phyloP scores from a whole-genome alignment of 2,329 filamentous ascomycete species.

The Aaosphaeria arxii region DNA sequence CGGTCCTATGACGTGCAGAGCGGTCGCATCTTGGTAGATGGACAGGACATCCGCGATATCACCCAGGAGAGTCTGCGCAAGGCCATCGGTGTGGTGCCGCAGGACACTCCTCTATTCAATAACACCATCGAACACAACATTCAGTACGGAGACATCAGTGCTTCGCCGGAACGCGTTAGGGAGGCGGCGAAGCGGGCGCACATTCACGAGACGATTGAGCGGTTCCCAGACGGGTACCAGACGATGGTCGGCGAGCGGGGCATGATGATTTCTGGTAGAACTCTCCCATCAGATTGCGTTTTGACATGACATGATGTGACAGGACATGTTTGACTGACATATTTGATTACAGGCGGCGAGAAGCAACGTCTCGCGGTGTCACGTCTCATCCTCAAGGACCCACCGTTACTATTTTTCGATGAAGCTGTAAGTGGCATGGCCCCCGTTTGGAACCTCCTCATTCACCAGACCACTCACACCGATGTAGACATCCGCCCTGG shows the following conservation, averaged over 20 bases:
- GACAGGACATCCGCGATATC: conserved; percentile 84
- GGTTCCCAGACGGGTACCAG: conserved; percentile 82
- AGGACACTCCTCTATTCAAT: conserved; percentile 96
- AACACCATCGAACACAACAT: conserved; percentile 96
- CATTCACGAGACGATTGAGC: conserved; percentile 70
- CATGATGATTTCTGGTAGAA: conserved; percentile 80
- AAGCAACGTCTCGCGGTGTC: conserved; percentile 88
- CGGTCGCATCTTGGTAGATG: conserved; percentile 86
- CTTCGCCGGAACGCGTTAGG: conserved; percentile 67
- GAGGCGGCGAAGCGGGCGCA: conserved; percentile 78
- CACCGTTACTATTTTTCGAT: conserved; percentile 88
- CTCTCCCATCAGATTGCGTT: background rate
- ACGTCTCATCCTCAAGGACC: conserved; percentile 81
- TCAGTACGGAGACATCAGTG: conserved; percentile 80
- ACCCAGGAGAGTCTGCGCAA: conserved; percentile 77
- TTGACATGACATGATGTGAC: background rate
- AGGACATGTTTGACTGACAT: background rate
- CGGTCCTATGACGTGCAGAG: conserved; percentile 87
- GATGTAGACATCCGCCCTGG: conserved; percentile 71
- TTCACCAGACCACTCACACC: conserved; percentile 1
- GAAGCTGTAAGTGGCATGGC: conserved; percentile 61
- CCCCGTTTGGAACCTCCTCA: background rate
- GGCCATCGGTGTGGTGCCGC: conserved; percentile 91
- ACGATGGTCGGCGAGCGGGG: conserved; percentile 92
- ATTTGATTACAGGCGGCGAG: conserved; percentile 61